Evolutionary conservation across 805 yeast species (phyloP).

Genomic region (Scheffersomyces coipomensis): DNA sequence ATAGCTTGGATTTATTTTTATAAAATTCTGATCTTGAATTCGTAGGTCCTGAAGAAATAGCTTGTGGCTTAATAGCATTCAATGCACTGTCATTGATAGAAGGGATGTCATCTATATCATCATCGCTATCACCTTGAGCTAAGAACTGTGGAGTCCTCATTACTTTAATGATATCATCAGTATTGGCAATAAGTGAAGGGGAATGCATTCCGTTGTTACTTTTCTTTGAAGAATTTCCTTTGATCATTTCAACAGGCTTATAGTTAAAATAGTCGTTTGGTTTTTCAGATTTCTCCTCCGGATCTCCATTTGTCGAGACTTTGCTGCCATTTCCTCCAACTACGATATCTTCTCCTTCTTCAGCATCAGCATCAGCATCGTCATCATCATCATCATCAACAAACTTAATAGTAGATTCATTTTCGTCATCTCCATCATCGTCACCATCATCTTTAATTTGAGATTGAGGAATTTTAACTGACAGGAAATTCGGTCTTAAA

Average conservation of each 20-base stretch:
- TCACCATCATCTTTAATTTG: slow-evolving; percentile 65
- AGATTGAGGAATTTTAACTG: slow-evolving; percentile 70
- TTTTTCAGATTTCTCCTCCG: not conserved
- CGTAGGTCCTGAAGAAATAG: slow-evolving; percentile 5
- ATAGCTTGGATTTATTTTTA: slow-evolving; percentile 3
- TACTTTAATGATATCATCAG: slow-evolving; percentile 33
- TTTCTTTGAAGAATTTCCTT: slow-evolving; percentile 8
- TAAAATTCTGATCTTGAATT: slow-evolving; percentile 8
- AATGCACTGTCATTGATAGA: slow-evolving; percentile 10
- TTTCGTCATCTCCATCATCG: slow-evolving; percentile 63
- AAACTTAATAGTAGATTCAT: slow-evolving; percentile 59
- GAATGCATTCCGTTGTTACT: slow-evolving; percentile 14
- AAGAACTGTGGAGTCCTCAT: slow-evolving; percentile 33
- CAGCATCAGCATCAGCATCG: slow-evolving; percentile 6
- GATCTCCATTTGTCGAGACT: not conserved
- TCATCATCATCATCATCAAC: slow-evolving; percentile 43
- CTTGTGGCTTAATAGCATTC: slow-evolving; percentile 7
- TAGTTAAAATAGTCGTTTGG: slow-evolving; percentile 6
- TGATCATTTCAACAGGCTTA: slow-evolving; percentile 8
- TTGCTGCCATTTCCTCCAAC: slow-evolving; percentile 1
- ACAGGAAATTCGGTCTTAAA: slow-evolving; percentile 62
- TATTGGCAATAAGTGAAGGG: slow-evolving; percentile 35
- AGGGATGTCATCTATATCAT: slow-evolving; percentile 14
- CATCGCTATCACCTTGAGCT: slow-evolving; percentile 21
- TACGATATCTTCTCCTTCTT: slow-evolving; percentile 4